These are phyloP conservation scores for Pythium phragmiticola DNA, from an alignment of 352 stramenopile species.

Conservation along the genomic window DNA sequence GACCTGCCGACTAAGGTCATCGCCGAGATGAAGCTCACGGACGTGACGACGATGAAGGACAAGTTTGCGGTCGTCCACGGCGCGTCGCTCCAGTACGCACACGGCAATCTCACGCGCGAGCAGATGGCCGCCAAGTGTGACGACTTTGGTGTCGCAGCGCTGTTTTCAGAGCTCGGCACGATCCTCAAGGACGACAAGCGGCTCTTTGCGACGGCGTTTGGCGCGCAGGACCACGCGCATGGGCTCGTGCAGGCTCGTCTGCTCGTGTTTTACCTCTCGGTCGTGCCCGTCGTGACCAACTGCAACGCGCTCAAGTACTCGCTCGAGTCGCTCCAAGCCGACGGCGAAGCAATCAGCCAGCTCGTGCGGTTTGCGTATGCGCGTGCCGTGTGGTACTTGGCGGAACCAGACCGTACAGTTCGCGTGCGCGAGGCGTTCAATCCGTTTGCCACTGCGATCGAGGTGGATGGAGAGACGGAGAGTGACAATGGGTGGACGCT, in stretches of 20 bases:
- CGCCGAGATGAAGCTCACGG: slow-evolving; percentile 47
- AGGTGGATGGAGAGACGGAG: slow-evolving; percentile 11
- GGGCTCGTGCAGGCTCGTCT: slow-evolving; percentile 33
- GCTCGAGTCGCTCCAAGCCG: slow-evolving; percentile 33
- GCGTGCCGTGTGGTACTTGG: slow-evolving; percentile 34
- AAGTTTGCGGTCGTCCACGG: slow-evolving; percentile 39
- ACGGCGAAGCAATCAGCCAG: slow-evolving; percentile 30
- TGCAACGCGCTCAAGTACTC: slow-evolving; percentile 57
- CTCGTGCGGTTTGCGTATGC: slow-evolving; percentile 27
- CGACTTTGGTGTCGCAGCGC: slow-evolving; percentile 38
- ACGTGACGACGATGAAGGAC: slow-evolving; percentile 48
- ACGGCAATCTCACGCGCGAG: slow-evolving; percentile 31
- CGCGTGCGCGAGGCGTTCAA: slow-evolving; percentile 35
- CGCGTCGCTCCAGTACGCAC: slow-evolving; percentile 33
- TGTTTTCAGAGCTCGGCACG: slow-evolving; percentile 49
- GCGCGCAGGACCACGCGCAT: slow-evolving; percentile 26
- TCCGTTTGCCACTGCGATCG: slow-evolving; percentile 35
- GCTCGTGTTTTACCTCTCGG: slow-evolving; percentile 46
- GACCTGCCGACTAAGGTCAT: slow-evolving; percentile 40
- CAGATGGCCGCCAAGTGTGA: slow-evolving; percentile 54
- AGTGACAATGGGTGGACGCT: slow-evolving; percentile 19
- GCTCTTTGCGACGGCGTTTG: slow-evolving; percentile 37
- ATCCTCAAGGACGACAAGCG: slow-evolving; percentile 41
- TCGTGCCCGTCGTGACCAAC: slow-evolving; percentile 42
- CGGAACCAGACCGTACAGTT: slow-evolving; percentile 29